Conservation (phyloP, 495 filamentous ascomycete species). For the Pyronema domesticum region DNA sequence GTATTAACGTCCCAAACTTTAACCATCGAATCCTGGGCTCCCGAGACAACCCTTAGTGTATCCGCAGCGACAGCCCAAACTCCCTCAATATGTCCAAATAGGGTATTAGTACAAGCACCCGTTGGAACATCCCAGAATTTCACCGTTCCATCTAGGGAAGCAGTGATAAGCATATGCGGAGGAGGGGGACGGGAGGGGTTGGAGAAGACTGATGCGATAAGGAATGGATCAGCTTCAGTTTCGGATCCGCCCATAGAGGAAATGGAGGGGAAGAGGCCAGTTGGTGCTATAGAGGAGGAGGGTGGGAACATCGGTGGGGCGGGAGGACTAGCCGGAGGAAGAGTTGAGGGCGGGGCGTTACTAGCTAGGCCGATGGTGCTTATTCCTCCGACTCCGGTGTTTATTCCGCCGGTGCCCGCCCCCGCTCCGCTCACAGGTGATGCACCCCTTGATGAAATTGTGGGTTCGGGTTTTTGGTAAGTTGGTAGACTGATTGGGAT, state of each 20-base stretch:
- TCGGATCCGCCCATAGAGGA: slow-evolving; percentile 21
- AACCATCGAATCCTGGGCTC: slow-evolving; percentile 83
- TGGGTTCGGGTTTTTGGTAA: slow-evolving; percentile 53
- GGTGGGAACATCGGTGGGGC: slow-evolving; percentile 22
- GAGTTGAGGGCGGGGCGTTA: slow-evolving; percentile 32
- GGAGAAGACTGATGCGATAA: slow-evolving; percentile 4
- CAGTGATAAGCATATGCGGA: slow-evolving; percentile 69
- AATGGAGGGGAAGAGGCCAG: too few relatives aligned
- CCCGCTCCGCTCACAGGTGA: slow-evolving; percentile 26
- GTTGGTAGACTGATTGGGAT: slow-evolving; percentile 62
- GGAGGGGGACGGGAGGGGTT: slow-evolving; percentile 45
- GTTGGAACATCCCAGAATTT: slow-evolving; percentile 81
- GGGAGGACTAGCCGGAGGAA: not conserved
- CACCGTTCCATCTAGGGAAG: slow-evolving; percentile 75
- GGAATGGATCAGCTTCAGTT: slow-evolving; percentile 39
- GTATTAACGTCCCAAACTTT: slow-evolving; percentile 92
- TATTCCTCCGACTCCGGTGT: slow-evolving; percentile 55
- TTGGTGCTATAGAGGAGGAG: slow-evolving; percentile 27
- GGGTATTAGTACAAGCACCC: slow-evolving; percentile 66
- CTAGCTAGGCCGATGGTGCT: slow-evolving; percentile 62
- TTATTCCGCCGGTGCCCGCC: slow-evolving; percentile 38
- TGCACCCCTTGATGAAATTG: slow-evolving; percentile 64
- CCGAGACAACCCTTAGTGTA: slow-evolving; percentile 70
- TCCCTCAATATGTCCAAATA: slow-evolving; percentile 92
- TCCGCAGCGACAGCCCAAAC: slow-evolving; percentile 91